Evolutionary conservation across 345 rosid genomes (phyloP).

Genomic region (Jatropha curcas): DNA sequence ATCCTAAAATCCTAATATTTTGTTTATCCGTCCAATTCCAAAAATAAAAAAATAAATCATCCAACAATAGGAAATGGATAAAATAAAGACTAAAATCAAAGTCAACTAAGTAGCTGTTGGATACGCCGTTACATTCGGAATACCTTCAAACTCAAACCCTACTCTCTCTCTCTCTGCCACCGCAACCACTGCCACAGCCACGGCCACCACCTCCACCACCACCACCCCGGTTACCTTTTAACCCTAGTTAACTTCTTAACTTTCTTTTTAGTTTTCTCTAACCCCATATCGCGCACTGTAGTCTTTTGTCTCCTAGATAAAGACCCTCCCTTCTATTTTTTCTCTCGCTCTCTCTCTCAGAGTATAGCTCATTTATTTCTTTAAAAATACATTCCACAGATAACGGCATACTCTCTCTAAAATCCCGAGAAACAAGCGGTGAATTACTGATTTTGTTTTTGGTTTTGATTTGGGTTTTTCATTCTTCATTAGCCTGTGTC

Average conservation of each 20-base stretch:
- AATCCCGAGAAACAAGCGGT: background rate
- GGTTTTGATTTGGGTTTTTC: background rate
- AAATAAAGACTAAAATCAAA: background rate
- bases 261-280: background rate
- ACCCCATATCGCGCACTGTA: background rate
- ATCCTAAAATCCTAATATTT: too few relatives aligned
- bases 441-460: background rate
- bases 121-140: slow-evolving; percentile 26
- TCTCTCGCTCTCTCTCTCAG: background rate
- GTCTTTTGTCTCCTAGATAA: slow-evolving; percentile 8
- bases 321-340: background rate
- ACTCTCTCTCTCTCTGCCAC: background rate
- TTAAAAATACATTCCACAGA: background rate
- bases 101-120: slow-evolving; percentile 19
- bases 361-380: background rate
- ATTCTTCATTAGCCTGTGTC: background rate
- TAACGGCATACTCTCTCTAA: slow-evolving; percentile 13
- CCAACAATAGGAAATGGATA: background rate
- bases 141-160: background rate
- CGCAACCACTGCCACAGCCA: background rate
- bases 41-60: too few relatives aligned
- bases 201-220: background rate
- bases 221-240: slow-evolving; percentile 8
- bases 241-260: background rate
- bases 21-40: too few relatives aligned